A percentile compares a stretch with the other conserved stretches of the same genome.
phyloP scores from a whole-genome alignment of 441 rosid species.

The Adansonia rubrostipa region DNA sequence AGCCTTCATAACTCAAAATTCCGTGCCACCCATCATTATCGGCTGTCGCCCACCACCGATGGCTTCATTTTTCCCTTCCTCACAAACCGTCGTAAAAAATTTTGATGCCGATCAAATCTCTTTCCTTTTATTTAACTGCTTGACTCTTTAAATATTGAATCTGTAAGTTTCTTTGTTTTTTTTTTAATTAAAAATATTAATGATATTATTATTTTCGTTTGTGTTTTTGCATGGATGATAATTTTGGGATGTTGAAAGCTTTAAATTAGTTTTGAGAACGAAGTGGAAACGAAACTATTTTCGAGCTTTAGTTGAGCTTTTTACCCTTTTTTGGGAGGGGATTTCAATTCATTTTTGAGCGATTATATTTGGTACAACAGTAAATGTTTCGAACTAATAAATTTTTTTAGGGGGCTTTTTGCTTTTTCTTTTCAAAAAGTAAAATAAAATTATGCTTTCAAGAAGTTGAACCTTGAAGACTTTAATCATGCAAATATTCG shows the following conservation, averaged over 20 bases:
- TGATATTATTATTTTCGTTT: not conserved
- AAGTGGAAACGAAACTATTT: not conserved
- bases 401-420: not conserved
- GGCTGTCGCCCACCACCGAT: too few species aligned
- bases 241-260: not conserved
- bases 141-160: not conserved
- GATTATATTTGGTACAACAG: not conserved
- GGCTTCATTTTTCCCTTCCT: too few species aligned
- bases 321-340: too few species aligned
- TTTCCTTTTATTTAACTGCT: not conserved
- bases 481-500: conserved; percentile 11
- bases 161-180: not conserved
- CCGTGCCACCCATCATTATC: too few species aligned
- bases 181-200: not conserved
- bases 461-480: not conserved
- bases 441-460: not conserved
- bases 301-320: not conserved
- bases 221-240: not conserved
- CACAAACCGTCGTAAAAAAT: not conserved
- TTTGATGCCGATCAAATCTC: conserved; percentile 3
- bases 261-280: not conserved
- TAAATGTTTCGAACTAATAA: not conserved
- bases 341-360: not conserved
- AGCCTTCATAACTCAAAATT: too few species aligned
- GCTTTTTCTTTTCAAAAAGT: not conserved